Evolutionary conservation across 106 monocot species (phyloP).

Genomic region (Chionographis japonica): DNA sequence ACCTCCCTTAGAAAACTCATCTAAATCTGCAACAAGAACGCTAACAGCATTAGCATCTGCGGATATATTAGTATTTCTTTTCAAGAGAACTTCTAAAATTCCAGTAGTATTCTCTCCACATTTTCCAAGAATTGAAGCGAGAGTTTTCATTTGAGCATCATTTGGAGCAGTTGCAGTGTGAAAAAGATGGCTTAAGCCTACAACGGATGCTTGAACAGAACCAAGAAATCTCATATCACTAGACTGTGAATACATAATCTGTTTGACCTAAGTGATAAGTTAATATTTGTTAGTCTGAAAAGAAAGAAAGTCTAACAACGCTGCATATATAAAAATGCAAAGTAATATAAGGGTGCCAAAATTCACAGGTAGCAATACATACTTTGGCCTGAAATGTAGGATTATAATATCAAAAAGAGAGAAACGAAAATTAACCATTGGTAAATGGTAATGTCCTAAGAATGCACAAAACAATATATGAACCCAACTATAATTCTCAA

Average conservation of each 20-base stretch:
- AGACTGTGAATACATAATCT: slow-evolving; percentile 18
- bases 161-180: slow-evolving; percentile 30
- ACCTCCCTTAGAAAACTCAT: slow-evolving; percentile 52
- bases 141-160: slow-evolving; percentile 45
- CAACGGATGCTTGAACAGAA: slow-evolving; percentile 62
- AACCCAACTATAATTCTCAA: too few relatives aligned
- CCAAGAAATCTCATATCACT: slow-evolving; percentile 35
- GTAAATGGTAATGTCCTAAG: too few relatives aligned
- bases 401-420: too few relatives aligned
- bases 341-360: too few relatives aligned
- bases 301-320: background rate
- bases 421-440: too few relatives aligned
- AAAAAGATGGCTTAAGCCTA: slow-evolving; percentile 75
- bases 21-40: slow-evolving; percentile 46
- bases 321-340: background rate
- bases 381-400: too few relatives aligned
- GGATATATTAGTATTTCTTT: slow-evolving; percentile 58
- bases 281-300: background rate
- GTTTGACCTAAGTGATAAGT: slow-evolving; percentile 28
- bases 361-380: too few relatives aligned
- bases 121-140: slow-evolving; percentile 53
- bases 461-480: too few relatives aligned
- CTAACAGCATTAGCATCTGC: slow-evolving; percentile 88
- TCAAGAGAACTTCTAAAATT: slow-evolving; percentile 59
- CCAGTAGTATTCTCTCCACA: slow-evolving; percentile 35